phyloP scores from a whole-genome alignment of 495 filamentous ascomycete species.

The Aspergillus leporis region DNA sequence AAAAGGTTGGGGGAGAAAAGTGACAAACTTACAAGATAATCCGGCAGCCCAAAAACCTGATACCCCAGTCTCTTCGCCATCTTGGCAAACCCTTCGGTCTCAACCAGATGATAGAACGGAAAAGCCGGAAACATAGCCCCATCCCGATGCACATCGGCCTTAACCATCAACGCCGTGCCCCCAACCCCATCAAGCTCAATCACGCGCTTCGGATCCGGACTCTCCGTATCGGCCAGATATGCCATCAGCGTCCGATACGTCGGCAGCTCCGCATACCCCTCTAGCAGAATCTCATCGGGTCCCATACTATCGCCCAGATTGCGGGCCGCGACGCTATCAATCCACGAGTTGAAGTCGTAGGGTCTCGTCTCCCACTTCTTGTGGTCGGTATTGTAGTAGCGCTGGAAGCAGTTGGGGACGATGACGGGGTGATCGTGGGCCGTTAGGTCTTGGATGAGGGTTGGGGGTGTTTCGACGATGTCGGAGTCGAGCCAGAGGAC shows the following conservation, averaged over 20 bases:
- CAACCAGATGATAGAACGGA: slow-evolving; percentile 92
- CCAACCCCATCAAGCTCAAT: slow-evolving; percentile 88
- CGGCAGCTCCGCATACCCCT: slow-evolving; percentile 89
- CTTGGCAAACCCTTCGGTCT: slow-evolving; percentile 97
- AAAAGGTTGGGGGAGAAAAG: not conserved
- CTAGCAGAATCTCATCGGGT: slow-evolving; percentile 86
- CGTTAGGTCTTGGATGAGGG: slow-evolving; percentile 91
- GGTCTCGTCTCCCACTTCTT: slow-evolving; percentile 71
- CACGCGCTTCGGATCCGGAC: slow-evolving; percentile 57
- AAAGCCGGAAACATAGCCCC: slow-evolving; percentile 99
- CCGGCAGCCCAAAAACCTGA: slow-evolving; percentile 80
- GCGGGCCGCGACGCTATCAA: slow-evolving; percentile 77
- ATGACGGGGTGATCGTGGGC: slow-evolving; percentile 82
- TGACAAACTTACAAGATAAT: slow-evolving; percentile 89
- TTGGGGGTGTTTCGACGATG: slow-evolving; percentile 82
- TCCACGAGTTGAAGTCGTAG: slow-evolving; percentile 98
- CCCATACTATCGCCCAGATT: slow-evolving; percentile 76
- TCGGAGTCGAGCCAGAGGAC: slow-evolving; percentile 95
- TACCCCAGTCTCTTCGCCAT: slow-evolving; percentile 91
- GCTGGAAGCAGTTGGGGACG: slow-evolving; percentile 94
- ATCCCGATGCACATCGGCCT: slow-evolving; percentile 95
- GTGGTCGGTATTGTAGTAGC: slow-evolving; percentile 72
- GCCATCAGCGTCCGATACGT: slow-evolving; percentile 93
- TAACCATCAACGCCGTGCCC: slow-evolving; percentile 89
- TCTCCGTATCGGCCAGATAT: slow-evolving; percentile 62